Evolutionary conservation across 805 yeast species (phyloP).

Genomic region (Pichia cephalocereana): DNA sequence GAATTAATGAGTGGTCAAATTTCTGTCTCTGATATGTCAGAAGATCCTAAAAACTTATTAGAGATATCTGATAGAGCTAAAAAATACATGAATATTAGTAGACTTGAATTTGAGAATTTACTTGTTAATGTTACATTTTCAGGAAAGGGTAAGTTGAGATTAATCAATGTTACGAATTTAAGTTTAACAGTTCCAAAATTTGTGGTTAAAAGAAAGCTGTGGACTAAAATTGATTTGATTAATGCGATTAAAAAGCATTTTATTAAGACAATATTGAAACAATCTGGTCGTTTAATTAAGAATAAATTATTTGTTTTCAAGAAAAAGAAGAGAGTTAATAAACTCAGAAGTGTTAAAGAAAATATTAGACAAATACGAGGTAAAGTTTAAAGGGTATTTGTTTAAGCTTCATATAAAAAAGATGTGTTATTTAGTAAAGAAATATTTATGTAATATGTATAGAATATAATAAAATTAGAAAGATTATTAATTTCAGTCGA

Average conservation of each 20-base stretch:
- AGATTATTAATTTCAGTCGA: conserved; percentile 10
- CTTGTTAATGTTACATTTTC: conserved; percentile 63
- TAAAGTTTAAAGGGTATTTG: no score
- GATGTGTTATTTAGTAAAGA: background rate
- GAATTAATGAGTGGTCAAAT: background rate
- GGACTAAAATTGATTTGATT: conserved; percentile 66
- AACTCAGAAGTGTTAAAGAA: background rate
- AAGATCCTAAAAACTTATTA: conserved; percentile 6
- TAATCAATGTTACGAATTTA: conserved; percentile 73
- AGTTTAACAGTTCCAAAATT: conserved; percentile 56
- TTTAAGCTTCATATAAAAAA: background rate
- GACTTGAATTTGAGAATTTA: conserved; percentile 42
- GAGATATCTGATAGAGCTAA: conserved; percentile 42
- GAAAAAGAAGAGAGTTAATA: conserved; percentile 9
- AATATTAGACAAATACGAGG: background rate
- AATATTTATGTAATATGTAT: background rate
- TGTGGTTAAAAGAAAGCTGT: conserved; percentile 48
- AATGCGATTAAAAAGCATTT: conserved; percentile 52
- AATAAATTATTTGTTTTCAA: conserved; percentile 43
- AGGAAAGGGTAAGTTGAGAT: conserved; percentile 59
- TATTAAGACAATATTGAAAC: conserved; percentile 47
- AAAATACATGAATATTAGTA: conserved; percentile 57
- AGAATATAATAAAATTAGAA: no score
- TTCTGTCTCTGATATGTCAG: conserved; percentile 44
- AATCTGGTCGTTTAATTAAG: conserved; percentile 71